A percentile compares a stretch with the other conserved stretches of the same genome.
phyloP scores from a whole-genome alignment of 371 early-diverging fungal genomes.

The Lichtheimia hyalospora region DNA sequence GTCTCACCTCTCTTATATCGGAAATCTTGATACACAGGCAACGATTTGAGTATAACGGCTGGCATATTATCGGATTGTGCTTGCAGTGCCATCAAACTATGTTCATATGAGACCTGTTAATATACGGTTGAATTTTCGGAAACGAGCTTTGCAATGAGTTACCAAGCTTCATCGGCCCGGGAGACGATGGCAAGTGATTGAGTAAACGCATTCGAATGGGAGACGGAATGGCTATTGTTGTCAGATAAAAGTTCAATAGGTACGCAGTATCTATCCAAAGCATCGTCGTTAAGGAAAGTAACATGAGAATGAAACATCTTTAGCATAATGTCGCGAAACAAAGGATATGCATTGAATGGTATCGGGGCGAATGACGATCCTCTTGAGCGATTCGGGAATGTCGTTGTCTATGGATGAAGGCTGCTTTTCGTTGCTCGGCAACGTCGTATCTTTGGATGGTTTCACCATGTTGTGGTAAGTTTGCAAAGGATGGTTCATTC shows the following conservation, averaged over 20 bases:
- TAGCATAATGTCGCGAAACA: slow-evolving; percentile 6
- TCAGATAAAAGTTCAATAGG: slow-evolving; percentile 16
- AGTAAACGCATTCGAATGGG: neutral
- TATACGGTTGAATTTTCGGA: neutral
- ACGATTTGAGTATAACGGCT: slow-evolving; percentile 18
- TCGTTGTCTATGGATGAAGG: neutral
- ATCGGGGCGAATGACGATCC: slow-evolving; percentile 19
- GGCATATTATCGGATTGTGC: slow-evolving; percentile 29
- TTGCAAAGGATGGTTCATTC: too few species aligned
- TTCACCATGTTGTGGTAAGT: too few species aligned
- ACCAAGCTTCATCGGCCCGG: slow-evolving; percentile 30
- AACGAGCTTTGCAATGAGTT: slow-evolving; percentile 1
- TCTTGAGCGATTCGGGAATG: neutral
- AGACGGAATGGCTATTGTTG: neutral
- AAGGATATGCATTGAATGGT: slow-evolving; percentile 42
- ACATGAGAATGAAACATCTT: slow-evolving; percentile 14
- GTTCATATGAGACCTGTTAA: slow-evolving; percentile 1
- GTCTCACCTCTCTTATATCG: slow-evolving; percentile 21
- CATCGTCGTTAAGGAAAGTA: slow-evolving; percentile 9
- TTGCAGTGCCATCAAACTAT: slow-evolving; percentile 28
- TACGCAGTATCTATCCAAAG: slow-evolving; percentile 19
- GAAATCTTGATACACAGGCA: slow-evolving; percentile 29
- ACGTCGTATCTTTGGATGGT: too few species aligned
- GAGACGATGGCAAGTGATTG: slow-evolving; percentile 18
- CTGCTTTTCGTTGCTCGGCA: too few species aligned